Base-by-base conservation (phyloP, 1,139 yeast genomes). In the Kodamaea suecica region DNA sequence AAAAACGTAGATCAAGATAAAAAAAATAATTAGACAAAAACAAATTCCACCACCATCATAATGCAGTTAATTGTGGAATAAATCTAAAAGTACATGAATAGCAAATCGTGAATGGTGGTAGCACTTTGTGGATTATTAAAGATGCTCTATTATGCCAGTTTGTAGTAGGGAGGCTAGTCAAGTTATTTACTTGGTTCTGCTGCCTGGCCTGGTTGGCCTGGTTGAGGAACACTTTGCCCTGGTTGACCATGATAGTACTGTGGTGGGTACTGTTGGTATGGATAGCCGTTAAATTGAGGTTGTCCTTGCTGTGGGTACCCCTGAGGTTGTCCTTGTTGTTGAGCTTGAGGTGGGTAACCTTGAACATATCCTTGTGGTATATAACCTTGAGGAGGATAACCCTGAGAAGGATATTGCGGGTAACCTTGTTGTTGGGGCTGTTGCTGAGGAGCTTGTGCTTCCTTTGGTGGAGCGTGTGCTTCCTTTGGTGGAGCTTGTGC, bases 211-310 rank as follows among this genome's bases (percentile, higher is more conserved):
- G 35, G 31, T 24, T 30, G 37, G 19, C 38, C 35, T 17, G 26
- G 34, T 17, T 36, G 38, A 13, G 36, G n/a, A n/a, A n/a, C n/a
- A n/a, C n/a, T n/a, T n/a, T n/a, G 39, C 27, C 33, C 36, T 10
- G 40, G 43, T 23, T 33, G 36, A 27, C 40, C 43, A 17, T 41
- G 49, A 27, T 38, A 45, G 32, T 34, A 35, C 38, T 43, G 49
- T 17, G 39, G 45, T 9, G 45, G 47, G 26, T 31, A 34, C 30
- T 37, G 55, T 27, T 49, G 57, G 33, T 48, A 48, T 14, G 49
- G 57, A 33, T 49, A 48, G 14, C 59, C 61, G 31, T 51, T 53
- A 19, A 37, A 49, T 34, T 45, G 49, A 15, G 35, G 21, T 17
- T 27, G 30, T 15, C 29, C 29, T 26, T 26, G 29, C 10, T 17